Evolutionary conservation across 2,329 filamentous ascomycete genomes (phyloP).

Genomic region (Microsporum canis): DNA sequence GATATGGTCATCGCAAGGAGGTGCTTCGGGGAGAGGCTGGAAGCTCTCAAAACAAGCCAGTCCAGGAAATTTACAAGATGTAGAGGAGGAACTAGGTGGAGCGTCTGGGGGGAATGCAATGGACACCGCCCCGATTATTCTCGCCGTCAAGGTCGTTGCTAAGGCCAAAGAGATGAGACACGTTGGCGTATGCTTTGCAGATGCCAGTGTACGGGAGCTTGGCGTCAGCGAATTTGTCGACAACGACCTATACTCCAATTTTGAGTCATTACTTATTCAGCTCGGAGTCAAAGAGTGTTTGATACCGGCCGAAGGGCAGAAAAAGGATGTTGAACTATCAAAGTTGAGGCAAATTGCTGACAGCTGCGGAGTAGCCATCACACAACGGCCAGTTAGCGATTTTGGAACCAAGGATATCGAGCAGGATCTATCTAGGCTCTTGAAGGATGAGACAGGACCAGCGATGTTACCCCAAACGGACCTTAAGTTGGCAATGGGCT

Average conservation of each 20-base stretch:
- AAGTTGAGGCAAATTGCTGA: slow-evolving; percentile 85
- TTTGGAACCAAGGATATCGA: slow-evolving; percentile 90
- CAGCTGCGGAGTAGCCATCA: slow-evolving; percentile 80
- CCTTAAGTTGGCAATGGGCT: slow-evolving; percentile 89
- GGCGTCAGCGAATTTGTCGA: slow-evolving; percentile 98
- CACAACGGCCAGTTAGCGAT: slow-evolving; percentile 63
- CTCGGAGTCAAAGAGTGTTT: slow-evolving; percentile 90
- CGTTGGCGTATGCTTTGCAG: slow-evolving; percentile 93
- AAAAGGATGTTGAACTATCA: slow-evolving; percentile 76
- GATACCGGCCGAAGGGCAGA: slow-evolving; percentile 63
- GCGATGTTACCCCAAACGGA: slow-evolving; percentile 78
- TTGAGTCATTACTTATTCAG: slow-evolving; percentile 91
- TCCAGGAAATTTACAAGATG: slow-evolving; percentile 89
- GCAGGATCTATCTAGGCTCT: slow-evolving; percentile 74
- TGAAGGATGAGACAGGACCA: slow-evolving; percentile 74
- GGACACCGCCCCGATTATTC: slow-evolving; percentile 83
- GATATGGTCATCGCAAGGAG: slow-evolving; percentile 66
- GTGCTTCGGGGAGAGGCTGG: slow-evolving; percentile 63
- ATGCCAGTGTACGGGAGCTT: slow-evolving; percentile 88
- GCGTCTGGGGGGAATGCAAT: slow-evolving; percentile 46
- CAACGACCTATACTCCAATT: slow-evolving; percentile 96
- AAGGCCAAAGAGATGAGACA: slow-evolving; percentile 73
- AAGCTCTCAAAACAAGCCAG: slow-evolving; percentile 85
- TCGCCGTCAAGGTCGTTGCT: slow-evolving; percentile 87
- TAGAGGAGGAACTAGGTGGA: slow-evolving; percentile 71